These are phyloP conservation scores for Pyricularia sp. DNA, from an alignment of 2,329 filamentous ascomycete species.

Conservation along the genomic window DNA sequence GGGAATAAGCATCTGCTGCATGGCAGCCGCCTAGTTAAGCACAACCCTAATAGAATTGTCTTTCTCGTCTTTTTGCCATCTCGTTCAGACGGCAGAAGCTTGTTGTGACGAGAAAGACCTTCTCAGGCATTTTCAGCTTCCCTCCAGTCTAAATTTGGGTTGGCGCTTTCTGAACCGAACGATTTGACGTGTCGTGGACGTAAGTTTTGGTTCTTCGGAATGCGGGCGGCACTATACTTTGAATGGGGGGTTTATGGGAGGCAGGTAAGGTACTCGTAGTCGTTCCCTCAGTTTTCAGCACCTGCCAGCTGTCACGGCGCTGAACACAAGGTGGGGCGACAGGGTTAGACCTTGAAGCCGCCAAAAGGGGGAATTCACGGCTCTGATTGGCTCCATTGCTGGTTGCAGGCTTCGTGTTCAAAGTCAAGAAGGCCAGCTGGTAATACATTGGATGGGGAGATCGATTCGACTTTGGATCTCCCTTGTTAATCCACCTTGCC, in stretches of 20 bases:
- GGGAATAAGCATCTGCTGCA: neutral
- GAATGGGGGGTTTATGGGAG: neutral
- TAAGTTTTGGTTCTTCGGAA: neutral
- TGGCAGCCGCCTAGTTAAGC: neutral
- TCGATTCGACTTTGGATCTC: neutral
- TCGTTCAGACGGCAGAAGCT: neutral
- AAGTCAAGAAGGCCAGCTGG: neutral
- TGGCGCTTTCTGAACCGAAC: neutral
- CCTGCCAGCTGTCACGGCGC: neutral
- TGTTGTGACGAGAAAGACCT: neutral
- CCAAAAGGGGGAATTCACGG: neutral
- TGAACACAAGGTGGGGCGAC: neutral
- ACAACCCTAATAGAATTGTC: neutral
- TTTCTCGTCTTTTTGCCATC: neutral
- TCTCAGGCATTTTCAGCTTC: neutral
- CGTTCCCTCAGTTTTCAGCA: neutral
- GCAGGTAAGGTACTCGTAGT: neutral
- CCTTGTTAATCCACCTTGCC: neutral
- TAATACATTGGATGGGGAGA: conserved; percentile 3
- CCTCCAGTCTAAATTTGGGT: neutral
- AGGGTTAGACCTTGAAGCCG: neutral
- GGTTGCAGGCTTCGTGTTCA: neutral
- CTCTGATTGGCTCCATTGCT: neutral
- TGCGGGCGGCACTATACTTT: neutral
- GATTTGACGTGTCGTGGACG: neutral